Evolutionary conservation across 768 basidiomycete species (phyloP), one percentile per base, ranked within the genome.

Genomic region (Postia placenta): DNA sequence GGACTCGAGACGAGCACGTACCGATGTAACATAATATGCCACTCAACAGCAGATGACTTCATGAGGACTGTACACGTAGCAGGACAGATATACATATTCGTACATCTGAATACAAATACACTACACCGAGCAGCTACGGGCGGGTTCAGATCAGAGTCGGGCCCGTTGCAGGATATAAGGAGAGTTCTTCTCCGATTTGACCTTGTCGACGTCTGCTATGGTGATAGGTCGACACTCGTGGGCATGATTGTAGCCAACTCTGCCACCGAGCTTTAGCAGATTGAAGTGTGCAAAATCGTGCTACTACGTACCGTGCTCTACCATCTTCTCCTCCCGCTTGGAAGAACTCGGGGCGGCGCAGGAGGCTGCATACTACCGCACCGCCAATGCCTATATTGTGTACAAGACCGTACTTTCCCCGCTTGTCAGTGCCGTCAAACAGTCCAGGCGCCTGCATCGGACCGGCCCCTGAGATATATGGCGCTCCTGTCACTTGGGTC

Each of bases 331-430:
- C 82, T n/a, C 79, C 80, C 5, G 75, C 64, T 47, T 76, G 72
- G 65, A 68, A 92, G 65, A 92, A 92, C 51, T 86, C 83, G 0
- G 90, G 90, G 17, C 87, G 74, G 22, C 84, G 79, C 25, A 92
- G 70, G 11, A 92, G 69, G 26, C 82, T 85, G 42, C 88, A 80
- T 23, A 90, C 87, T 2, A 79, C 86, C 12, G 87, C 87, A 42
- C 86, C 85, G 46, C 89, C 90, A 20, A 91, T 74, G 12, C 88
- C 90, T 38, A 93, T 71, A 60, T 93, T 92, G 55, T 92, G 90
- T 7, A 87, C 81, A 11, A 93, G 71, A 3, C 86, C 88, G 54
- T 76, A 88, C 65, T 89, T 90, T 2, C 87, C 85, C 25, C 82
- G 80, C 56, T 73, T 72, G 60, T 88, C 86, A 1, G 71, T 37